These are phyloP conservation scores for Lophiostoma macrostomum DNA, from an alignment of 495 filamentous ascomycete genomes.

Conservation along the genomic window DNA sequence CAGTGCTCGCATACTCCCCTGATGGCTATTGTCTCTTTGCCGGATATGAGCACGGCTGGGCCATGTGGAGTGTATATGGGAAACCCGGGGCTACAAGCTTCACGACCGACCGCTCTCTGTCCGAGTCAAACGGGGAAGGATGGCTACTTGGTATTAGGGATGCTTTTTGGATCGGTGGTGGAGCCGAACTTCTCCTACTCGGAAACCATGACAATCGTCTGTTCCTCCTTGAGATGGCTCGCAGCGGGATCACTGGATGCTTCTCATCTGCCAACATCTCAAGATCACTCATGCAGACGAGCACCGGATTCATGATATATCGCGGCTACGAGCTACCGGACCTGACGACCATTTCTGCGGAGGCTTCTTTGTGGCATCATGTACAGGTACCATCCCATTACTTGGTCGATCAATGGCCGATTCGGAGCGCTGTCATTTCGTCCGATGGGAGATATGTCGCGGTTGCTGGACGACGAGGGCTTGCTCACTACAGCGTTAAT, in stretches of 20 bases:
- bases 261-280: slow-evolving; percentile 87
- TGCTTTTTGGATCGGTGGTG: slow-evolving; percentile 82
- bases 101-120: slow-evolving; percentile 59
- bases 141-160: slow-evolving; percentile 75
- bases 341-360: slow-evolving; percentile 85
- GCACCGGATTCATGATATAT: slow-evolving; percentile 82
- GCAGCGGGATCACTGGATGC: slow-evolving; percentile 85
- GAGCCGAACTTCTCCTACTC: slow-evolving; percentile 77
- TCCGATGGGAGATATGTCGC: slow-evolving; percentile 92
- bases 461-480: slow-evolving; percentile 83
- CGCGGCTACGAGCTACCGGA: slow-evolving; percentile 88
- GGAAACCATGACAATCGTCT: slow-evolving; percentile 67
- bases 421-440: slow-evolving; percentile 79
- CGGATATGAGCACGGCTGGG: slow-evolving; percentile 91
- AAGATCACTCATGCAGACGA: slow-evolving; percentile 82
- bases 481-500: slow-evolving; percentile 93
- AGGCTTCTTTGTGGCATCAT: slow-evolving; percentile 88
- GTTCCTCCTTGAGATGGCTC: slow-evolving; percentile 87
- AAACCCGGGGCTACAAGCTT: slow-evolving; percentile 84
- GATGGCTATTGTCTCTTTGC: slow-evolving; percentile 96
- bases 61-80: slow-evolving; percentile 94
- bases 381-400: slow-evolving; percentile 82
- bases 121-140: slow-evolving; percentile 64
- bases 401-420: slow-evolving; percentile 86
- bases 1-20: slow-evolving; percentile 80